Evolutionary conservation across 1,139 yeast genomes (phyloP).

Genomic region (Magnusiomyces fungicola): DNA sequence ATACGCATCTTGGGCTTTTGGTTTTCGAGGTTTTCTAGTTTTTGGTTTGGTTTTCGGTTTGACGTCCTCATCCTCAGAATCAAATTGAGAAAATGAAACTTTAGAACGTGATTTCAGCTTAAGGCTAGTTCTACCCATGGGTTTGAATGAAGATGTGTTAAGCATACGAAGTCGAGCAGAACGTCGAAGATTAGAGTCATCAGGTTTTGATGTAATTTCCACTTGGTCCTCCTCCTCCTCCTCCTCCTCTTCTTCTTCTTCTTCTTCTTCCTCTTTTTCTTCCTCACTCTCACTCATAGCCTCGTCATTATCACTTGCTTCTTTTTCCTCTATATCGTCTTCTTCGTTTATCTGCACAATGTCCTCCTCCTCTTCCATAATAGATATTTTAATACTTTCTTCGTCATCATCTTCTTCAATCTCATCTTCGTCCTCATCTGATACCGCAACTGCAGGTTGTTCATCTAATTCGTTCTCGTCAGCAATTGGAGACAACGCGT

Average conservation of each 20-base stretch:
- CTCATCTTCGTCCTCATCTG: neutral
- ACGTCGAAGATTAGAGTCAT: neutral
- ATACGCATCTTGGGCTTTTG: no score
- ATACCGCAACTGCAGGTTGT: neutral
- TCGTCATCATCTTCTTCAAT: neutral
- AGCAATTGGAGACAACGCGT: neutral
- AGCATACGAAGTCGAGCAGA: slow-evolving; percentile 1
- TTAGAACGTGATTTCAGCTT: no score
- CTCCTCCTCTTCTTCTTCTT: neutral
- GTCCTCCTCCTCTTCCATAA: neutral
- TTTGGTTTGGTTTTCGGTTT: no score
- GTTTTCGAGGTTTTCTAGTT: no score
- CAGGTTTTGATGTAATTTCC: neutral
- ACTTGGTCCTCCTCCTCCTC: neutral
- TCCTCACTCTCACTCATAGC: neutral
- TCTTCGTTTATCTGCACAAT: neutral
- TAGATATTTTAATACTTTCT: neutral
- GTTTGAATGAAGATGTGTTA: neutral
- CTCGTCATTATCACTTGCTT: neutral
- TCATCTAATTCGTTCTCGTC: neutral
- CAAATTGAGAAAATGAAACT: no score
- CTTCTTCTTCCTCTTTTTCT: neutral
- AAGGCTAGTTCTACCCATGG: no score
- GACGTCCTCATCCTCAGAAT: no score
- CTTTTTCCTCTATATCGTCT: neutral